A percentile compares a stretch with the other conserved stretches of the same genome.
These are phyloP conservation scores for Solanum acaule DNA, from an alignment of 257 asterid species.

Conservation along the genomic window DNA sequence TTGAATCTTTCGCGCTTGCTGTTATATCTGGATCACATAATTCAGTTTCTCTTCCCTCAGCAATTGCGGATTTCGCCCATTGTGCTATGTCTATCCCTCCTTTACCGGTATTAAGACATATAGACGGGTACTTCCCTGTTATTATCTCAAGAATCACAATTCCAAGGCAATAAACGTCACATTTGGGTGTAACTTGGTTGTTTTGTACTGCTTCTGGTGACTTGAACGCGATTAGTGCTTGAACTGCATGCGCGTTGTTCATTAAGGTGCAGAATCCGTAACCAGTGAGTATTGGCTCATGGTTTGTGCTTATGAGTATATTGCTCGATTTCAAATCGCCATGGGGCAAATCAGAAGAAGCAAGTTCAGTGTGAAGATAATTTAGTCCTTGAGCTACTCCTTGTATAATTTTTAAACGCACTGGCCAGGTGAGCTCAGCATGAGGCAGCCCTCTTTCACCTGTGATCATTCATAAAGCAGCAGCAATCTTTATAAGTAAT, in stretches of 20 bases:
- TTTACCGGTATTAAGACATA: slow-evolving; percentile 29
- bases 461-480: neutral
- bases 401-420: slow-evolving; percentile 44
- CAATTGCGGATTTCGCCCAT: slow-evolving; percentile 46
- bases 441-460: slow-evolving; percentile 47
- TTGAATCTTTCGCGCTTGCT: neutral
- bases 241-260: slow-evolving; percentile 29
- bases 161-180: slow-evolving; percentile 65
- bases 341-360: slow-evolving; percentile 49
- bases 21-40: slow-evolving; percentile 43
- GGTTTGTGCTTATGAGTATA: slow-evolving; percentile 33
- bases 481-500: neutral
- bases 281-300: slow-evolving; percentile 58
- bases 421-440: slow-evolving; percentile 50
- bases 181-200: slow-evolving; percentile 44
- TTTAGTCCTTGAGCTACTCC: slow-evolving; percentile 62
- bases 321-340: slow-evolving; percentile 83
- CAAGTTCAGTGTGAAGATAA: slow-evolving; percentile 44
- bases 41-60: slow-evolving; percentile 40
- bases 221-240: slow-evolving; percentile 43
- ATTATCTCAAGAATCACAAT: slow-evolving; percentile 66
- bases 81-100: slow-evolving; percentile 58
- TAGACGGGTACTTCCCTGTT: slow-evolving; percentile 57
- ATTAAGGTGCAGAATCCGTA: slow-evolving; percentile 43
- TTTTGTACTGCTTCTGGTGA: slow-evolving; percentile 54